These are phyloP conservation scores for Candida pini DNA, from an alignment of 805 yeast genomes.

Conservation along the genomic window DNA sequence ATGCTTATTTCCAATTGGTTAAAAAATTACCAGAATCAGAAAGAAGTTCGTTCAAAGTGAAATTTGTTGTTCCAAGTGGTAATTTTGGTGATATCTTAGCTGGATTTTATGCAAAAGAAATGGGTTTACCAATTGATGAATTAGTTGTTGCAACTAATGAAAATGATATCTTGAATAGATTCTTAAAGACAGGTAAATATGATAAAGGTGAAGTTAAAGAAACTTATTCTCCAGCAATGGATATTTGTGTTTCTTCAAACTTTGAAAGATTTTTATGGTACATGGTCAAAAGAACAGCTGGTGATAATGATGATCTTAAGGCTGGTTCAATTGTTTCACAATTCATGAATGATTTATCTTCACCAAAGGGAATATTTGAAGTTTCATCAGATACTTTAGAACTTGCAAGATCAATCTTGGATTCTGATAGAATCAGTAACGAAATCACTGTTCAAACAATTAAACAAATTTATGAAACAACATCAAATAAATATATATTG, in stretches of 20 bases:
- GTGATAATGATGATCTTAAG: slow-evolving; percentile 48
- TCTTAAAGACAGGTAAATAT: slow-evolving; percentile 79
- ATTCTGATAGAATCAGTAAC: slow-evolving; percentile 75
- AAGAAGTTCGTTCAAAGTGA: slow-evolving; percentile 42
- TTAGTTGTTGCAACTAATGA: slow-evolving; percentile 93
- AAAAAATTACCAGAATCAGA: slow-evolving; percentile 30
- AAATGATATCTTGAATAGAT: slow-evolving; percentile 91
- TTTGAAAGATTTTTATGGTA: slow-evolving; percentile 97
- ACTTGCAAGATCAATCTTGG: slow-evolving; percentile 65
- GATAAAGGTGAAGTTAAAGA: slow-evolving; percentile 78
- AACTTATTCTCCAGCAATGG: slow-evolving; percentile 98
- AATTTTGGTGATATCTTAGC: slow-evolving; percentile 98
- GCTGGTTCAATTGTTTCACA: slow-evolving; percentile 69
- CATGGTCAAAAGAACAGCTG: slow-evolving; percentile 68
- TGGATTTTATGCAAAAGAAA: slow-evolving; percentile 87
- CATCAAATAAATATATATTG: slow-evolving; percentile 65
- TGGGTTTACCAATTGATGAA: slow-evolving; percentile 90
- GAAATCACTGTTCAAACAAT: slow-evolving; percentile 77
- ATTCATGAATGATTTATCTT: slow-evolving; percentile 78
- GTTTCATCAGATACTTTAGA: slow-evolving; percentile 61
- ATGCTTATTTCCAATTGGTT: slow-evolving; percentile 73
- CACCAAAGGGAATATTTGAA: slow-evolving; percentile 67
- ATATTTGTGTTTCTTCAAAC: slow-evolving; percentile 88
- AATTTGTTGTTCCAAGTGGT: slow-evolving; percentile 95
- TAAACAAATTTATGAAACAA: slow-evolving; percentile 53